phyloP scores from a whole-genome alignment of 768 basidiomycete species.

The Lactarius vividus region DNA sequence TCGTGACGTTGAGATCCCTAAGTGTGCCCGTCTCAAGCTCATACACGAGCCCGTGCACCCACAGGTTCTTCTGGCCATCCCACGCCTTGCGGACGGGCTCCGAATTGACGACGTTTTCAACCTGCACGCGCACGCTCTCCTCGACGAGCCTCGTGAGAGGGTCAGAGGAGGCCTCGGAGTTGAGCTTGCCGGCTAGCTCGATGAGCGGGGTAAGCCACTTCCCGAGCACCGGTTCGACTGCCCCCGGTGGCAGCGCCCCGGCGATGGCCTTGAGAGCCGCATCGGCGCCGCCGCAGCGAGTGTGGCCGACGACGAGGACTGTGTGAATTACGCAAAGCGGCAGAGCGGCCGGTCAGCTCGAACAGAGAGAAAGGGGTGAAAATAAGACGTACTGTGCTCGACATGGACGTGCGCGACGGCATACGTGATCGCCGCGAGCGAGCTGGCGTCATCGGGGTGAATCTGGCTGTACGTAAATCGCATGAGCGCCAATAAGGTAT shows the following conservation, averaged over 20 bases:
- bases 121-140: conserved; percentile 30
- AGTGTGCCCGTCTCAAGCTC: conserved; percentile 34
- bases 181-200: conserved; percentile 46
- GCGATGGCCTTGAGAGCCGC: conserved; percentile 51
- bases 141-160: conserved; percentile 24
- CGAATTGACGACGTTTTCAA: conserved; percentile 30
- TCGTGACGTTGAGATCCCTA: conserved; percentile 30
- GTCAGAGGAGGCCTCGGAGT: conserved; percentile 34
- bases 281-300: conserved; percentile 73
- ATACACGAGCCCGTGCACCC: conserved; percentile 55
- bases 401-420: conserved; percentile 70
- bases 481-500: neutral
- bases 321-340: neutral
- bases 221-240: conserved; percentile 46
- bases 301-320: conserved; percentile 85
- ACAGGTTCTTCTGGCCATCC: conserved; percentile 41
- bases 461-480: conserved; percentile 54
- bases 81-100: conserved; percentile 32
- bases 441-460: conserved; percentile 66
- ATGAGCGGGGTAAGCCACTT: conserved; percentile 75
- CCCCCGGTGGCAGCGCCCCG: conserved; percentile 25
- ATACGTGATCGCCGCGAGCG: conserved; percentile 68
- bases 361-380: neutral
- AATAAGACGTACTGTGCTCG: conserved; percentile 61
- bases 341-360: neutral